phyloP scores from a whole-genome alignment of 768 basidiomycete genomes.

The Phlegmacium glaucopus region DNA sequence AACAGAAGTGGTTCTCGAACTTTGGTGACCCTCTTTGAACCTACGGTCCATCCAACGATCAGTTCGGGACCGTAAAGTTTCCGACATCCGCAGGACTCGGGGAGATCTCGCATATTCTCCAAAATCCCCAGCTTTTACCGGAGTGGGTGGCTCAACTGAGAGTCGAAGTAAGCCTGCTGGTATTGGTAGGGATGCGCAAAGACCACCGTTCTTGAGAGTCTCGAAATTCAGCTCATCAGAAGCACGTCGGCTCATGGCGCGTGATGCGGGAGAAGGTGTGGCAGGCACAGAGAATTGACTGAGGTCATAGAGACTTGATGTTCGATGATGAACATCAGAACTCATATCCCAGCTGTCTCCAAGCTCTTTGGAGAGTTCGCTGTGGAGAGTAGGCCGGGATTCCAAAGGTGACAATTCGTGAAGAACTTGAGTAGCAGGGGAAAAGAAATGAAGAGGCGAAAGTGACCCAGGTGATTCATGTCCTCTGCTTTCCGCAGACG shows the following conservation, averaged over 20 bases:
- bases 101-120: slow-evolving; percentile 21
- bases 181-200: slow-evolving; percentile 2
- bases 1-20: slow-evolving; percentile 11
- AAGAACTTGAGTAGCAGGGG: slow-evolving; percentile 19
- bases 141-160: slow-evolving; percentile 42
- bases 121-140: slow-evolving; percentile 21
- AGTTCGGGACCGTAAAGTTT: slow-evolving; percentile 57
- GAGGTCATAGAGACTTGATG: slow-evolving; percentile 54
- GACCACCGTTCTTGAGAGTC: not conserved
- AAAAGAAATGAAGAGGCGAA: slow-evolving; percentile 30
- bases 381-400: slow-evolving; percentile 41
- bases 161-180: slow-evolving; percentile 27
- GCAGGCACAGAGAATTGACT: slow-evolving; percentile 40
- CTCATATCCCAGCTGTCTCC: slow-evolving; percentile 39
- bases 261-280: slow-evolving; percentile 31
- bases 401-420: slow-evolving; percentile 18
- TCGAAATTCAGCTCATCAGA: slow-evolving; percentile 9
- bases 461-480: slow-evolving; percentile 18
- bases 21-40: slow-evolving; percentile 31
- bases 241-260: not conserved
- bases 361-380: slow-evolving; percentile 56
- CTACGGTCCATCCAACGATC: slow-evolving; percentile 57
- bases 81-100: slow-evolving; percentile 38
- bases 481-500: slow-evolving; percentile 18
- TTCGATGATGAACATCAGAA: slow-evolving; percentile 41